These are phyloP conservation scores for Stephanodiscus minutulus DNA, from an alignment of 108 stramenopile genomes.

Conservation along the genomic window DNA sequence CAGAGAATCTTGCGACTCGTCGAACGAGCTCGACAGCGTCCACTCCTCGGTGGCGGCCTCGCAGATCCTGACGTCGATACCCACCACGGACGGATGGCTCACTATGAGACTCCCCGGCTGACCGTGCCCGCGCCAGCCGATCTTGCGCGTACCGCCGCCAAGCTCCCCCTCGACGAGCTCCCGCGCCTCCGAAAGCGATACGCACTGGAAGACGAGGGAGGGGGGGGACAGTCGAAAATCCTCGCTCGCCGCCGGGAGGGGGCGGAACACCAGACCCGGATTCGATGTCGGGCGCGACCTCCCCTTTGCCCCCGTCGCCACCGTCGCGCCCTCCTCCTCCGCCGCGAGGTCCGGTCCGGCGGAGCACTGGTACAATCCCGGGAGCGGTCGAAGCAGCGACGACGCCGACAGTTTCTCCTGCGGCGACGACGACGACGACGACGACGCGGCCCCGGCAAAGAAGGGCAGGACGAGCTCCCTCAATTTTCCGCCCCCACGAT, in stretches of 20 bases:
- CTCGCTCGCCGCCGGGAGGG: constrained; percentile 71
- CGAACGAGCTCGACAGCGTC: constrained; percentile 62
- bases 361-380: constrained; percentile 40
- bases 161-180: constrained; percentile 14
- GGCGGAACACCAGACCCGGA: constrained; percentile 55
- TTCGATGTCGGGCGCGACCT: constrained; percentile 5
- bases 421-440: constrained; percentile 12
- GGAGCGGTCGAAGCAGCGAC: constrained; percentile 27
- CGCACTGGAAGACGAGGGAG: constrained; percentile 69
- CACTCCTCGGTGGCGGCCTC: constrained; percentile 29
- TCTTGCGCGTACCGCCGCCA: constrained; percentile 49
- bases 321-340: background rate
- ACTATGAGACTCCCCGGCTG: constrained; percentile 65
- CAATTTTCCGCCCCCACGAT: constrained; percentile 1
- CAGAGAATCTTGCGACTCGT: constrained; percentile 81
- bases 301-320: background rate
- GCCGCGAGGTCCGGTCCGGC: background rate
- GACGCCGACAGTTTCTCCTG: constrained; percentile 25
- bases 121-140: constrained; percentile 59
- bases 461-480: constrained; percentile 43
- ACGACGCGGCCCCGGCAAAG: no score
- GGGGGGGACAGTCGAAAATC: constrained; percentile 68
- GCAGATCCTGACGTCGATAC: constrained; percentile 72
- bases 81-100: constrained; percentile 56
- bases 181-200: constrained; percentile 17